phyloP scores from a whole-genome alignment of 148 eudicot species.

The Vaccinium corymbosum region DNA sequence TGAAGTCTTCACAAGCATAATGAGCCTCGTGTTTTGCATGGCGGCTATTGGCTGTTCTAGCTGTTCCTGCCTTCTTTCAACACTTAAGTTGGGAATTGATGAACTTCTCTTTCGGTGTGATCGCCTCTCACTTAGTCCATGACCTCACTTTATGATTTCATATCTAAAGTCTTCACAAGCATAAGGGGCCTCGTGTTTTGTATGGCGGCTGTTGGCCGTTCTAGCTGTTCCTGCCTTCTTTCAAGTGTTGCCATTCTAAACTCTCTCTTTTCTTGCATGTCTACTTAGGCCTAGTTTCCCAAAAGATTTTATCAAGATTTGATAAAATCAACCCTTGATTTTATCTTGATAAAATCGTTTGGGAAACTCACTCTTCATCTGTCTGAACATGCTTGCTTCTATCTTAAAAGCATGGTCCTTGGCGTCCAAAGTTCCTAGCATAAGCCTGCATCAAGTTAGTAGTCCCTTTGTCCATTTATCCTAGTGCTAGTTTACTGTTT shows the following conservation, averaged over 20 bases:
- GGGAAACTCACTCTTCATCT: not conserved
- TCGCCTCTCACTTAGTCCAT: not conserved
- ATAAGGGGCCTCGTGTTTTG: not conserved
- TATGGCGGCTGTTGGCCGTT: constrained; percentile 5
- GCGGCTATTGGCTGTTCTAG: constrained; percentile 1
- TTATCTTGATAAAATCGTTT: too few species aligned
- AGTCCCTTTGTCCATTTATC: not conserved
- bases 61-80: not conserved
- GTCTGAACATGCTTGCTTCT: not conserved
- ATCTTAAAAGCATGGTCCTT: not conserved
- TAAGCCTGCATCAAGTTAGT: not conserved
- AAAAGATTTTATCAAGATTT: too few species aligned
- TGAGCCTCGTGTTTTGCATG: not conserved
- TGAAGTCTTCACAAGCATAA: not conserved
- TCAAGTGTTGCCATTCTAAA: constrained; percentile 2
- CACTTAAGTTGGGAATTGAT: not conserved
- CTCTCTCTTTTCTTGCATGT: not conserved
- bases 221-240: constrained; percentile 2
- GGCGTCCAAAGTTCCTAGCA: not conserved
- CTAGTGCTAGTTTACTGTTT: not conserved
- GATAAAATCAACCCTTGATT: too few species aligned
- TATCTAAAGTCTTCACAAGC: not conserved
- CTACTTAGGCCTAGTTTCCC: too few species aligned
- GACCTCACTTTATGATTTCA: not conserved
- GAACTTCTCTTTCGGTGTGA: not conserved